Evolutionary conservation across 345 rosid species (phyloP).

Genomic region (Aquilaria malaccensis): DNA sequence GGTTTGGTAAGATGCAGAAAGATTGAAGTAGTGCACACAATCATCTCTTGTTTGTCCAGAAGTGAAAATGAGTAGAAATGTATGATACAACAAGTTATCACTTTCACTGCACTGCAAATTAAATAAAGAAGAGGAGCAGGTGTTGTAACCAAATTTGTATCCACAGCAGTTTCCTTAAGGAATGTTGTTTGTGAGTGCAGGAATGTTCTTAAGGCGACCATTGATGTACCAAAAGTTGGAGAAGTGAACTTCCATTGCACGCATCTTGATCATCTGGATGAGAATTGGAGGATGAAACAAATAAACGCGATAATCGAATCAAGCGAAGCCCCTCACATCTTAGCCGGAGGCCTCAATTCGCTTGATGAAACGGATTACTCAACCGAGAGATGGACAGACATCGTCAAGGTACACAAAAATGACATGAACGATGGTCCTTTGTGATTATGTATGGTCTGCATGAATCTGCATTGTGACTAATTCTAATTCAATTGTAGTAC

Average conservation of each 20-base stretch:
- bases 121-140: too few species aligned
- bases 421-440: neutral
- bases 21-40: neutral
- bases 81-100: too few species aligned
- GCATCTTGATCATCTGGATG: conserved; percentile 86
- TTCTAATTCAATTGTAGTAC: conserved; percentile 33
- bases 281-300: conserved; percentile 94
- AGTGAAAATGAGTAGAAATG: too few species aligned
- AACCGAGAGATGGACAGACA: conserved; percentile 75
- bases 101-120: too few species aligned
- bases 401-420: conserved; percentile 48
- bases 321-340: conserved; percentile 54
- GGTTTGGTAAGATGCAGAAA: neutral
- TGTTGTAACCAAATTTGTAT: neutral
- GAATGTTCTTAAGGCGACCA: conserved; percentile 78
- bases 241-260: conserved; percentile 89
- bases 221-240: conserved; percentile 70
- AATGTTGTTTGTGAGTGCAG: conserved; percentile 17
- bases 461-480: neutral
- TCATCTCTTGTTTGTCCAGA: neutral
- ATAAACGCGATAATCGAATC: conserved; percentile 64
- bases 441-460: neutral
- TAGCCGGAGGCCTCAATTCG: conserved; percentile 84
- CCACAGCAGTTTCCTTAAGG: neutral
- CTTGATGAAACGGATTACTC: conserved; percentile 83